Evolutionary conservation across 495 filamentous ascomycete genomes (phyloP).

Genomic region (Neurospora sp.): DNA sequence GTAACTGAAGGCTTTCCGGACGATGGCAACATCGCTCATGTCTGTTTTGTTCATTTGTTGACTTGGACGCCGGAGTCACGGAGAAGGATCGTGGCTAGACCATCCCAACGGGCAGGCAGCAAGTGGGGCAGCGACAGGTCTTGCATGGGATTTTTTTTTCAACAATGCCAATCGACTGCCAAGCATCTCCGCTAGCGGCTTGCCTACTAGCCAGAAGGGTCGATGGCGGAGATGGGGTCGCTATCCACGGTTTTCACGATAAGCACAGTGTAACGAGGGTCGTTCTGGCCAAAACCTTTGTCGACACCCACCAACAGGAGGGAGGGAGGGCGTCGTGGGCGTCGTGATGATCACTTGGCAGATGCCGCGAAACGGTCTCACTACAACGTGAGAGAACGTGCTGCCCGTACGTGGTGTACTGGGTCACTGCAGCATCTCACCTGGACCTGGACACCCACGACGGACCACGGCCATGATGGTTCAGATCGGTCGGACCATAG

Average conservation of each 20-base stretch:
- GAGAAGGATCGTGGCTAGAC: background rate
- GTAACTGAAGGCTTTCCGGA: background rate
- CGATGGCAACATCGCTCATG: background rate
- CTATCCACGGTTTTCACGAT: background rate
- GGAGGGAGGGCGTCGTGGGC: background rate
- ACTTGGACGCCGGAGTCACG: background rate
- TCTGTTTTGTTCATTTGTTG: background rate
- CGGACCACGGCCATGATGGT: background rate
- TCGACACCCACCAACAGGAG: background rate
- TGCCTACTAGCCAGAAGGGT: background rate
- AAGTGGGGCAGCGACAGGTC: background rate
- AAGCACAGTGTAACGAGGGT: background rate
- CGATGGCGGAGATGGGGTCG: background rate
- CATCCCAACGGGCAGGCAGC: background rate
- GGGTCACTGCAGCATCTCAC: background rate
- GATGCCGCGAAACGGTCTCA: background rate
- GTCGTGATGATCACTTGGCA: background rate
- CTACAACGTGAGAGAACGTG: background rate
- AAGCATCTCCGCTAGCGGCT: background rate
- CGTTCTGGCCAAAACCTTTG: background rate
- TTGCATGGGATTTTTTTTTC: background rate
- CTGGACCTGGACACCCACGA: background rate
- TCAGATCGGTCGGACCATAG: background rate
- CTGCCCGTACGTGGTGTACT: background rate
- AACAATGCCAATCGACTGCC: background rate